Base-by-base conservation (phyloP, 495 filamentous ascomycete species). In the Filosporella fistucella region DNA sequence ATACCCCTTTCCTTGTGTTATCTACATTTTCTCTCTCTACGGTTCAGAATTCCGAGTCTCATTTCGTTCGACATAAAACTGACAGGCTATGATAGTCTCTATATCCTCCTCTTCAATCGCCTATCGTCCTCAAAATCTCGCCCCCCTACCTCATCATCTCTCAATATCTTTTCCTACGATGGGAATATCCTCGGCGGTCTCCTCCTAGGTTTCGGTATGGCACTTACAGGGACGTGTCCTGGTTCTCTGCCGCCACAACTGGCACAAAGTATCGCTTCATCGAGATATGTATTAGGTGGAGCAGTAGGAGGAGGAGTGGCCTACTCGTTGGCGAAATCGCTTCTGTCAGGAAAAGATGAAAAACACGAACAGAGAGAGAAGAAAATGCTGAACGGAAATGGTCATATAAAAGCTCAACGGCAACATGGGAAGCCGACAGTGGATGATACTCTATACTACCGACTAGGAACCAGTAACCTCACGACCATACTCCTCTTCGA, bases 111-210 rank as follows among this genome's bases (percentile, higher is more conserved):
- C 34, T 52, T 51, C 1, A 67, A 70, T 0, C 64, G 63, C 2
- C 39, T 41, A 40, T 59, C 49, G 55, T 63, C 68, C 40, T 54
- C 43, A 1, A 16, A 14, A 1, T 38, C n/a, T 14, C 23, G 38
- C 12, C 54, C 55, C 9, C 50, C 51, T 2, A 33, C 22, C 7
- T 35, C 51, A 6, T 39, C 52, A 5, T 36, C 68, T 26, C 29
- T 78, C 14, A 57, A 56, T 41, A 50, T 71, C 42, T 67, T 76
- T 3, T 45, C 47, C 11, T 71, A 71, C 53, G 74, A 77, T 56
- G 75, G 74, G 42, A 81, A 82, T 56, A 55, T 81, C 49, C 49
- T 80, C 55, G 78, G 77, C 46, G 77, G 77, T 24, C 39, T 55
- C 4, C 61, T 82, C 10, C 58, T 80, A 28, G 77, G 78, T 32